These are phyloP conservation scores for Solanum verrucosum DNA, from an alignment of 257 asterid species.

Conservation along the genomic window DNA sequence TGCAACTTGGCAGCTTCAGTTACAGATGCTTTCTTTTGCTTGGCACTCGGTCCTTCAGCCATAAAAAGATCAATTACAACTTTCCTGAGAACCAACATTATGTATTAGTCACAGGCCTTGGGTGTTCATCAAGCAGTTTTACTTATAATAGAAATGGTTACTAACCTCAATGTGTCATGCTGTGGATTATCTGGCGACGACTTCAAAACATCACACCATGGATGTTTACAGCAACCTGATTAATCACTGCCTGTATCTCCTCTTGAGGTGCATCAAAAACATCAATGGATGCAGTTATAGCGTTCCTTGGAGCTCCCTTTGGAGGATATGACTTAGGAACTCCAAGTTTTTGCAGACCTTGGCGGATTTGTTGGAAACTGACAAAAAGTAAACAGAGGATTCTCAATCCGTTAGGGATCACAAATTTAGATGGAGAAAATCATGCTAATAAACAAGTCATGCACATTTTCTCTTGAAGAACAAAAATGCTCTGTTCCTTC, in stretches of 20 bases:
- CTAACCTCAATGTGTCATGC: constrained; percentile 59
- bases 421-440: background rate
- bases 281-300: constrained; percentile 47
- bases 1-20: constrained; percentile 57
- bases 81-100: constrained; percentile 33
- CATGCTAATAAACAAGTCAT: background rate
- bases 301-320: constrained; percentile 41
- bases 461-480: background rate
- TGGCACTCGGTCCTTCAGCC: constrained; percentile 71
- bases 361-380: constrained; percentile 63
- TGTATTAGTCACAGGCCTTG: background rate
- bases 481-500: background rate
- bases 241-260: constrained; percentile 55
- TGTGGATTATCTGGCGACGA: constrained; percentile 68
- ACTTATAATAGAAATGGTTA: background rate
- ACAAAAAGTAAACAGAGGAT: constrained; percentile 4
- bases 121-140: background rate
- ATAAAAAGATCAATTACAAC: constrained; percentile 60
- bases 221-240: constrained; percentile 55
- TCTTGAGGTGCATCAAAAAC: constrained; percentile 35
- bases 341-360: background rate
- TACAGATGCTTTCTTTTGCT: constrained; percentile 61
- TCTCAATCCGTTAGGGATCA: background rate
- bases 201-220: constrained; percentile 76
- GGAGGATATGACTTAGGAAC: constrained; percentile 19